These are phyloP conservation scores for Xylariaceae sp. DNA, from an alignment of 2,329 filamentous ascomycete genomes.

Conservation along the genomic window DNA sequence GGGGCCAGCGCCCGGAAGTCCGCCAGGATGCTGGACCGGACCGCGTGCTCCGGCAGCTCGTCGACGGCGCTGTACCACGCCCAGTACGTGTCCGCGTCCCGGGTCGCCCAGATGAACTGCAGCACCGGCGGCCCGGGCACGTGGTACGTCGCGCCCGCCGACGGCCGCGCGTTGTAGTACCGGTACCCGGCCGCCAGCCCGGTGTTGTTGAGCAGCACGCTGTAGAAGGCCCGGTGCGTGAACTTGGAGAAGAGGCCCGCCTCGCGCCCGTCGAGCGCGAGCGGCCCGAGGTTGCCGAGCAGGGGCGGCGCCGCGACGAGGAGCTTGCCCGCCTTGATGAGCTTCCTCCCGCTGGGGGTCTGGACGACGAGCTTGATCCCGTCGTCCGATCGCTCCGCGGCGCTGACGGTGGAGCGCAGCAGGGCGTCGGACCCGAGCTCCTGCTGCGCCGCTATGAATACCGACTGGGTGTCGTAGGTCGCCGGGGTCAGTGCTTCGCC, in stretches of 20 bases:
- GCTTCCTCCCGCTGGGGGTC: slow-evolving; percentile 22
- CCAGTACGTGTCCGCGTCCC: no score
- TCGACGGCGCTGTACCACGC: no score
- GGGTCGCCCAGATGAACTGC: no score
- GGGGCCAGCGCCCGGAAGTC: no score
- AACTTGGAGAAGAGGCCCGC: slow-evolving; percentile 29
- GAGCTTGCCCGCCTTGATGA: slow-evolving; percentile 31
- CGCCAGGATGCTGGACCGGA: no score
- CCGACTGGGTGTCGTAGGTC: slow-evolving; percentile 1
- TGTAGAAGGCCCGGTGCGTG: no score
- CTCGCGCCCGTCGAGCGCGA: slow-evolving; percentile 30
- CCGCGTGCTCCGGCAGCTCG: no score
- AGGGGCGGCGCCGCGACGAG: slow-evolving; percentile 35
- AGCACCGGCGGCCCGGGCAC: no score
- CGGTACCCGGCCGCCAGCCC: no score
- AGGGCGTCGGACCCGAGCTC: slow-evolving; percentile 7
- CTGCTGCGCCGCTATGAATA: slow-evolving; percentile 6
- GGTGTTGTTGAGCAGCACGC: no score
- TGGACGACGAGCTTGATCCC: slow-evolving; percentile 21
- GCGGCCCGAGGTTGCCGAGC: slow-evolving; percentile 25
- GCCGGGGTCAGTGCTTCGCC: slow-evolving; percentile 4
- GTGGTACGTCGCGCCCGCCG: no score
- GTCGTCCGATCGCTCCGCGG: slow-evolving; percentile 2
- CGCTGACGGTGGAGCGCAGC: slow-evolving; percentile 4
- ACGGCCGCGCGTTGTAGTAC: no score